Percentiles rank a stretch among this genome's conserved stretches.
phyloP scores from a whole-genome alignment of 2,329 filamentous ascomycete species.

The Tetracladium maxilliforme region DNA sequence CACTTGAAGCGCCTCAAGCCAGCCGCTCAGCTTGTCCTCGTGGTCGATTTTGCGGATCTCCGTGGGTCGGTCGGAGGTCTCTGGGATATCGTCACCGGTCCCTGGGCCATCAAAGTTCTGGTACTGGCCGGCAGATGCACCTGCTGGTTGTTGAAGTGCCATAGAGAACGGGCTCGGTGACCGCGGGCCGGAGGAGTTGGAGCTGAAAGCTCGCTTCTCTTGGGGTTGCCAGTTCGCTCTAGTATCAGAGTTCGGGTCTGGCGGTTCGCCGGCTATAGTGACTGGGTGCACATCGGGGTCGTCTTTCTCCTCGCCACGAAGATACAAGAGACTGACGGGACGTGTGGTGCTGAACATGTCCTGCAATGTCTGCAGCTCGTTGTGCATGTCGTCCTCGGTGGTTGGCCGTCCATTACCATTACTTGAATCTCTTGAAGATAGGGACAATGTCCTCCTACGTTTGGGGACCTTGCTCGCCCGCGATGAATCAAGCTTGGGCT shows the following conservation, averaged over 20 bases:
- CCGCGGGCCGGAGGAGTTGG: slow-evolving; percentile 39
- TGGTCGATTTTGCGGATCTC: slow-evolving; percentile 39
- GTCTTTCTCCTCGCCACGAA: slow-evolving; percentile 63
- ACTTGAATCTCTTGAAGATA: slow-evolving; percentile 55
- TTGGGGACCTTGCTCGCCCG: slow-evolving; percentile 74
- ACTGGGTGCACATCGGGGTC: slow-evolving; percentile 72
- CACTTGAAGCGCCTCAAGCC: slow-evolving; percentile 87
- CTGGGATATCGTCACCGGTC: slow-evolving; percentile 14
- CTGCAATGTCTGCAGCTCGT: slow-evolving; percentile 63
- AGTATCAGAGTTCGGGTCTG: slow-evolving; percentile 33
- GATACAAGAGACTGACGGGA: slow-evolving; percentile 62
- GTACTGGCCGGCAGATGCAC: too few relatives aligned
- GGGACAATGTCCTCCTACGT: slow-evolving; percentile 90
- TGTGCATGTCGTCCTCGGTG: slow-evolving; percentile 61
- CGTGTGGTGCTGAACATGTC: slow-evolving; percentile 83
- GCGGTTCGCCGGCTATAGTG: slow-evolving; percentile 51
- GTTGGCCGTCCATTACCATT: slow-evolving; percentile 41
- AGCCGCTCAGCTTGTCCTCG: slow-evolving; percentile 55
- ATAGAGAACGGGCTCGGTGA: slow-evolving; percentile 53
- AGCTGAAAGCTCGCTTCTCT: slow-evolving; percentile 33
- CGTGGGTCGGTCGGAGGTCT: too few relatives aligned
- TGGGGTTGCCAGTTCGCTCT: slow-evolving; percentile 21
- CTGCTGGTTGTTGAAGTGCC: too few relatives aligned
- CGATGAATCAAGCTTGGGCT: slow-evolving; percentile 25
- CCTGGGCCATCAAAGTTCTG: slow-evolving; percentile 25